Evolutionary conservation across 768 basidiomycete species (phyloP).

Genomic region (Amanita rubescens): DNA sequence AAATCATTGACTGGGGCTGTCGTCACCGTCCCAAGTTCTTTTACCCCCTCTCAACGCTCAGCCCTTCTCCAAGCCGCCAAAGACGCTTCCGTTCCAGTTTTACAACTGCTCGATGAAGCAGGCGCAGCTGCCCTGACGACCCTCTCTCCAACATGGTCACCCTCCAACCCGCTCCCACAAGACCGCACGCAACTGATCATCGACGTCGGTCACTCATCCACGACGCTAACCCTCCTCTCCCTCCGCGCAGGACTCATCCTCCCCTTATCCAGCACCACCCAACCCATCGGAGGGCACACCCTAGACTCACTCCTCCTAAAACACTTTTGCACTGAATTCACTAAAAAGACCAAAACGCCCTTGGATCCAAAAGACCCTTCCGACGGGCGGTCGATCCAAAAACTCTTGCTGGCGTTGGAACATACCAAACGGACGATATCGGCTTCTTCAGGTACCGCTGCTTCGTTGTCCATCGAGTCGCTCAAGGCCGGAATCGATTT

Average conservation of each 20-base stretch:
- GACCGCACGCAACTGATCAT: conserved; percentile 79
- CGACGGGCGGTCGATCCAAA: conserved; percentile 87
- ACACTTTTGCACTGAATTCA: conserved; percentile 93
- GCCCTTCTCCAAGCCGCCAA: conserved; percentile 70
- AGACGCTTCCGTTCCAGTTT: conserved; percentile 74
- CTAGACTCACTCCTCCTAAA: conserved; percentile 81
- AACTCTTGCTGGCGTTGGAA: conserved; percentile 86
- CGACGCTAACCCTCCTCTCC: conserved; percentile 62
- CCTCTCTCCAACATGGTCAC: conserved; percentile 36
- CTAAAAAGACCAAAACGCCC: conserved; percentile 85
- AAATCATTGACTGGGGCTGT: conserved; percentile 74
- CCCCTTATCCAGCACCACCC: conserved; percentile 46
- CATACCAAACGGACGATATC: conserved; percentile 91
- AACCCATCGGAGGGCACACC: conserved; percentile 55
- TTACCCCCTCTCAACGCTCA: conserved; percentile 56
- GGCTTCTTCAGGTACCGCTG: conserved; percentile 80
- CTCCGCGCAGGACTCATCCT: conserved; percentile 70
- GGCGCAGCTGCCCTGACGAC: conserved; percentile 66
- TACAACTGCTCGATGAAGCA: conserved; percentile 84
- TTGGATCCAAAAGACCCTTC: conserved; percentile 47
- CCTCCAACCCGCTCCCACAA: conserved; percentile 23
- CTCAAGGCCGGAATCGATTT: conserved; percentile 92
- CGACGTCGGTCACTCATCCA: conserved; percentile 73
- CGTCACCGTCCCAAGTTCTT: conserved; percentile 74
- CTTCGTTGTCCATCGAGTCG: conserved; percentile 88